Evolutionary conservation across 192 early-diverging fungal genomes (phyloP), one percentile per base, ranked within the genome.

Genomic region (Entomortierella chlamydospora): DNA sequence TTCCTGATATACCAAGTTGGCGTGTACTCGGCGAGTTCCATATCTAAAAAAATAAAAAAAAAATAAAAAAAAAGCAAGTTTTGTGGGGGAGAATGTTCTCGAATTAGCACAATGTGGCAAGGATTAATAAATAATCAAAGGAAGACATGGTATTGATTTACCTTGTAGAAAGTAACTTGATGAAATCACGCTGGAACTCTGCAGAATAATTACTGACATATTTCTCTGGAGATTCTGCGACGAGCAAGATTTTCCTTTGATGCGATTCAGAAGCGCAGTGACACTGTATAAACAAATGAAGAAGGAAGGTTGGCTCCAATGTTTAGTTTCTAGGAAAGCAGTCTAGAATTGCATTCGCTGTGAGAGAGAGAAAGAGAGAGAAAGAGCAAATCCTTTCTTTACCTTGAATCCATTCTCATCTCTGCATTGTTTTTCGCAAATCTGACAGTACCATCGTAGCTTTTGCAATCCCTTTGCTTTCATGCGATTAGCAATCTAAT

Each of bases 1-100:
- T 81, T 99, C 98, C 78, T 99, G 95, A 85, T 99, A 99, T 1
- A 98, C 95, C 22, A 92, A 89, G 74, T 99, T 98, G n/a, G 96
- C 96, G 30, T 90, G 79, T 12, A 97, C 93, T 56, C 93, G 87
- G 59, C 93, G 89, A 0, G 94, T 95, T 7, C 91, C 92, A 69
- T 93, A 93, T 57, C 95, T 84, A 67, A 31, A 17, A 20, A 39
- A 9, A n/a, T n/a, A n/a, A 67, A 31, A 17, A 20, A 9, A 41
- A 2, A 57, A 23, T 30, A 13, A 0, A 9, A 70, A 50, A 45
- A 9, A 28, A 30, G 28, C 26, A 59, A 53, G 23, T 26, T 23
- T 26, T 20, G 34, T 51, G n/a, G n/a, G n/a, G n/a, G n/a, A n/a
- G n/a, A n/a, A n/a, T n/a, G n/a, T n/a, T n/a, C n/a, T n/a, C n/a